Base-by-base conservation (phyloP, 2,329 filamentous ascomycete genomes). In the Hymenoscyphus fraxineus region DNA sequence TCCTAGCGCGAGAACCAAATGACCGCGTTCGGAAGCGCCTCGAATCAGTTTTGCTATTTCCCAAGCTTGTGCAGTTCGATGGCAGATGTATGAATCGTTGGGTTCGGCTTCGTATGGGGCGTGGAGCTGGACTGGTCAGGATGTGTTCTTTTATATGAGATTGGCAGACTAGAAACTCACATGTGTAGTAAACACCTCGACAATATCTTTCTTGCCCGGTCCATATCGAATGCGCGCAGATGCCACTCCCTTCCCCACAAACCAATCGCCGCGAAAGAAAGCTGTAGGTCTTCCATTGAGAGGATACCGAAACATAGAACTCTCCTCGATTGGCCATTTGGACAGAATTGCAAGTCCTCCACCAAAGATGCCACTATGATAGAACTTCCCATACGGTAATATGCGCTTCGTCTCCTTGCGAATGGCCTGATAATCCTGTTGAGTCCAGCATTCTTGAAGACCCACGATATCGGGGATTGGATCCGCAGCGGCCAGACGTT, bases 221-320 rank as follows among this genome's bases (percentile, higher is more conserved):
- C 91, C 91, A 69, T 90, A 88, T 3, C 90, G 82, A 70, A 98
- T 89, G 67, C 85, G 85, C 2, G 94, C 94, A 73, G 86, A 90
- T 6, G 94, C 95, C 54, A 98, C 88, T 16, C 95, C 95, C 76
- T 98, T 98, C 0, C 95, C 95, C 10, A 97, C 93, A 74, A 88
- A 98, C 92, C 94, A 98, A 77, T 98, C 94, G 12, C 95, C 95
- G 66, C 94, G 84, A 79, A 90, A 97, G 78, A 98, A 97, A 4
- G 94, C 94, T 10, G 93, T 94, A 6, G 95, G 95, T 19, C 94
- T 85, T 19, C 95, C 95, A 76, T 97, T 97, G 61, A 99, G 83
- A n/a, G 92, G 87, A 75, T 97, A 99, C 3, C 82, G 83, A 70
- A 87, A 83, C 92, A 98, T 96, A 73, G 84, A 88, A 77, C 89